A percentile compares a stretch with the other conserved stretches of the same genome.
Evolutionary conservation across 78 protist genomes (phyloP).

Genomic region (Blattamonas nauphoetae): DNA sequence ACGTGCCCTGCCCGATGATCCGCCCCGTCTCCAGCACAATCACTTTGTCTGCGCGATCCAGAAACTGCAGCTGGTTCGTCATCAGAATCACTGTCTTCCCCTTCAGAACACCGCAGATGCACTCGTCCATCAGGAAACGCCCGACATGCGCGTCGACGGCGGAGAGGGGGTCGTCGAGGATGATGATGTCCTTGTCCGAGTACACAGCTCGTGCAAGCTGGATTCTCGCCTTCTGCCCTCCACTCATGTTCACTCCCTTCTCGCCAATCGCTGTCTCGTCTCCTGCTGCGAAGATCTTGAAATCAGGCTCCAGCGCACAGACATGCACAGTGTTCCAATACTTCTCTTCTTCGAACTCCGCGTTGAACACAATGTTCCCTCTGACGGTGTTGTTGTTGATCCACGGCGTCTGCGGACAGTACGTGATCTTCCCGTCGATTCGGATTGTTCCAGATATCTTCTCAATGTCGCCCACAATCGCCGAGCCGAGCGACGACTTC

Average conservation of each 20-base stretch:
- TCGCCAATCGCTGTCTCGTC: conserved; percentile 56
- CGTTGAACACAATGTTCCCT: background rate
- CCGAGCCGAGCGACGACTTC: background rate
- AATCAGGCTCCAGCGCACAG: background rate
- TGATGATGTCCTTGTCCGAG: conserved; percentile 26
- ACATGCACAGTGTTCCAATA: background rate
- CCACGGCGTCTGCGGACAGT: background rate
- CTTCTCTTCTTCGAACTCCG: background rate
- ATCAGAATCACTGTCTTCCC: conserved; percentile 11
- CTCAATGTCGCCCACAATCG: background rate
- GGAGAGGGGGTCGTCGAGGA: conserved; percentile 66
- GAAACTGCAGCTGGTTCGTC: conserved; percentile 42
- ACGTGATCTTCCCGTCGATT: background rate
- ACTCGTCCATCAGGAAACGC: conserved; percentile 28
- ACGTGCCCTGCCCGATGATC: background rate
- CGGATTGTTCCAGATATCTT: background rate
- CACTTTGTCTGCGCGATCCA: conserved; percentile 37
- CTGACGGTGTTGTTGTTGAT: background rate
- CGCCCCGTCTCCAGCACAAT: conserved; percentile 18
- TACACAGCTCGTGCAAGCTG: conserved; percentile 86
- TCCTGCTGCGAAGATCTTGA: conserved; percentile 13
- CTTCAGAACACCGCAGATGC: conserved; percentile 22
- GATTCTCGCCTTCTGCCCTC: conserved; percentile 62
- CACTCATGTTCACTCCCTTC: conserved; percentile 49
- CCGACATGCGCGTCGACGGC: conserved; percentile 77